Conservation (phyloP, 305 asterid genomes). For the Fraxinus sp. region DNA sequence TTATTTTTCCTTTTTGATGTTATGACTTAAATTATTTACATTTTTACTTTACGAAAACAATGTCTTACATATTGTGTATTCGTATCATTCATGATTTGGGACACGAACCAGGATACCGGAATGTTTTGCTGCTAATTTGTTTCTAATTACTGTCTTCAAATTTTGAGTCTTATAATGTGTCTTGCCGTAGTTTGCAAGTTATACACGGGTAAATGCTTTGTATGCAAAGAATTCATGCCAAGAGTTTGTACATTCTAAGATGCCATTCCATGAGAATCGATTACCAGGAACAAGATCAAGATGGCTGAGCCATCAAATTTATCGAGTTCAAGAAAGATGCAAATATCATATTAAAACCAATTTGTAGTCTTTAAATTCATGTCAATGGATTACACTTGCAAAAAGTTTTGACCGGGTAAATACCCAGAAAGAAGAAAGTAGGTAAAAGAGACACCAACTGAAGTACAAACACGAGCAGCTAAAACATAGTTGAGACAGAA, state of each 20-base stretch:
- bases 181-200: neutral
- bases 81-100: neutral
- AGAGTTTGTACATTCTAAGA: neutral
- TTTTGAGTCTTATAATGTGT: neutral
- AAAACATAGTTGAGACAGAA: constrained; percentile 19
- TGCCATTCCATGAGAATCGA: neutral
- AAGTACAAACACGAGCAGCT: constrained; percentile 33
- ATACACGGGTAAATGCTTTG: neutral
- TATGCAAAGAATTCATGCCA: neutral
- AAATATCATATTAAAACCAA: constrained; percentile 1
- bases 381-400: constrained; percentile 43
- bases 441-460: constrained; percentile 17
- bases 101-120: neutral
- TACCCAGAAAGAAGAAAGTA: constrained; percentile 17
- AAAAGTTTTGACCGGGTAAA: constrained; percentile 21
- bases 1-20: neutral
- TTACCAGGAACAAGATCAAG: neutral
- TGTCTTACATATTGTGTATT: neutral
- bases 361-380: constrained; percentile 22
- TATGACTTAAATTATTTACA: neutral
- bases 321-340: neutral
- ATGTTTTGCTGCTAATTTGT: neutral
- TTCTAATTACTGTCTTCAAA: neutral
- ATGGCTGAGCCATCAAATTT: neutral
- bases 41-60: neutral